A percentile compares a stretch with the other conserved stretches of the same genome.
phyloP scores from a whole-genome alignment of 805 yeast genomes.

The Pichia phayaonensis region DNA sequence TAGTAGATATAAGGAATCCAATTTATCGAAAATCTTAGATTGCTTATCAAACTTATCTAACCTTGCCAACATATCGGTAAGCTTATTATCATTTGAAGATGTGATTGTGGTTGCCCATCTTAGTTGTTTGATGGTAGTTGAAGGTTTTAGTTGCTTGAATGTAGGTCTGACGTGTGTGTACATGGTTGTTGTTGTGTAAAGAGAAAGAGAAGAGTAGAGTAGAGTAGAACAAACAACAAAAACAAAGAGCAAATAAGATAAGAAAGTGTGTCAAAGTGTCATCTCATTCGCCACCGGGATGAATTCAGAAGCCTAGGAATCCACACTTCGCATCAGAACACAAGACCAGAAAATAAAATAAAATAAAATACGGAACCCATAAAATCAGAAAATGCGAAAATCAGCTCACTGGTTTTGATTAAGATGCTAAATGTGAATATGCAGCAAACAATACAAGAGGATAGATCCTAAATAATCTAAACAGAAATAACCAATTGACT shows the following conservation, averaged over 20 bases:
- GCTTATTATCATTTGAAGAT: slow-evolving; percentile 24
- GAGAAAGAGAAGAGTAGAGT: neutral
- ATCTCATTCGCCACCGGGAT: neutral
- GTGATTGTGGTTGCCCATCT: slow-evolving; percentile 24
- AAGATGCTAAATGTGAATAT: too few species aligned
- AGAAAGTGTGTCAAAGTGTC: neutral
- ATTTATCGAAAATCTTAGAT: slow-evolving; percentile 22
- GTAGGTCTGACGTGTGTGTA: neutral
- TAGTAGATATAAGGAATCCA: slow-evolving; percentile 25
- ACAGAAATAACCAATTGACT: too few species aligned
- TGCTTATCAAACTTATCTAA: slow-evolving; percentile 23
- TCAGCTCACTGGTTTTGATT: too few species aligned
- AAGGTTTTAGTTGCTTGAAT: neutral
- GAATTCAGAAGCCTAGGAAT: too few species aligned
- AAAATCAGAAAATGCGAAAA: neutral
- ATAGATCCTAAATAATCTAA: too few species aligned
- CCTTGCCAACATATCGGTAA: slow-evolving; percentile 22
- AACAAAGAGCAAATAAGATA: neutral
- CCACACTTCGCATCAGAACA: too few species aligned
- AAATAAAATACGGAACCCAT: neutral
- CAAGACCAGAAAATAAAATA: too few species aligned
- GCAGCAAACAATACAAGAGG: too few species aligned
- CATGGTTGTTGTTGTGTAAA: neutral
- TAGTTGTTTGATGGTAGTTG: neutral
- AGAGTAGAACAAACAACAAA: neutral